These are phyloP conservation scores for Orbilia oligospora DNA, from an alignment of 2,329 filamentous ascomycete species.

Conservation along the genomic window DNA sequence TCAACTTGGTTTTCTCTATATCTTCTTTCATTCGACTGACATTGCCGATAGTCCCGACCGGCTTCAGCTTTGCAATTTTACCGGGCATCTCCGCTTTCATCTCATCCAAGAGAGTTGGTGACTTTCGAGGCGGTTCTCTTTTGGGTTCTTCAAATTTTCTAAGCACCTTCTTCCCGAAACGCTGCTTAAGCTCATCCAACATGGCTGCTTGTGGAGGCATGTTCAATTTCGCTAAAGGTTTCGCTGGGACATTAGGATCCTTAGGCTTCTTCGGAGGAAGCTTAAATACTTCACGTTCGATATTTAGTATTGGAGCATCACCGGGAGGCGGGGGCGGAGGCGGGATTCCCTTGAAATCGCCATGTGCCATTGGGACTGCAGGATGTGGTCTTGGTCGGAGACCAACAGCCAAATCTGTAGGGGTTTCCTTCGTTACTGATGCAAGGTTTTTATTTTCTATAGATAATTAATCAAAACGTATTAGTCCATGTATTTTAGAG, in stretches of 20 bases:
- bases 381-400: conserved; percentile 46
- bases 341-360: conserved; percentile 7
- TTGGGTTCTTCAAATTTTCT: conserved; percentile 9
- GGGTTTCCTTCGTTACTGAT: conserved; percentile 17
- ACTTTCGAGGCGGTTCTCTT: not conserved
- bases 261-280: not conserved
- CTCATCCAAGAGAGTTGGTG: conserved; percentile 4
- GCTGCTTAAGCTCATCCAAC: conserved; percentile 21
- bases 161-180: not conserved
- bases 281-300: not conserved
- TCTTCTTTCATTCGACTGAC: conserved; percentile 10
- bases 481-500: not conserved
- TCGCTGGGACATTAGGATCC: not conserved
- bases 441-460: not conserved
- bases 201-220: not conserved
- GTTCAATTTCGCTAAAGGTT: not conserved
- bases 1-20: not conserved
- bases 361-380: conserved; percentile 21
- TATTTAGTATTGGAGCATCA: not conserved
- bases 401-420: conserved; percentile 40
- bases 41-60: not conserved
- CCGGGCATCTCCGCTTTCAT: conserved; percentile 1
- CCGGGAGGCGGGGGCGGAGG: conserved; percentile 29
- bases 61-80: conserved; percentile 19
- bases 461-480: not conserved